Evolutionary conservation across 805 yeast genomes (phyloP), one percentile per base, ranked within the genome.

Genomic region (Yamadazyma sp.): DNA sequence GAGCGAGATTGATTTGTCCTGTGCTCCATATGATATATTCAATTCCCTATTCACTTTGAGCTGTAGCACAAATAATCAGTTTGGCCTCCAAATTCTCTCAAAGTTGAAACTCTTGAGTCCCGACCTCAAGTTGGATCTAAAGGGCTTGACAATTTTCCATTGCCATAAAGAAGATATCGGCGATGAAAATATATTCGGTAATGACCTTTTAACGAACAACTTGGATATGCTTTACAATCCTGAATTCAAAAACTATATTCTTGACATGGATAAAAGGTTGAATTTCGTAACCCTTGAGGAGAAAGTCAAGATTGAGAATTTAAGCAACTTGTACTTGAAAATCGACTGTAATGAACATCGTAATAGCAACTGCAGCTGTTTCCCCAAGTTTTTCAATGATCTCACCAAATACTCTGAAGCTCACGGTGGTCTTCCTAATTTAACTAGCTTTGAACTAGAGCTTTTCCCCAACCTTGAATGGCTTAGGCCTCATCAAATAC

Each of bases 401-500:
- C 51, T 62, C 5, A 38, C 61, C 2, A 15, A 30, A 6, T 60
- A 36, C 37, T 50, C 60, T 9, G 34, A 20, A 6, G 15, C 37
- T 2, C 37, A 61, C 41, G 41, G 40, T 20, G 67, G 67, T 1
- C 45, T 62, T 33, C 67, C 67, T 6, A 60, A 59, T 35, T 42
- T 64, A 26, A 35, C 21, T 4, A 50, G 53, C 32, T 55, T 63
- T 36, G 61, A 57, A 41, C 35, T 61, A 28, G 66, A 57, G 37
- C 47, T 57, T 21, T 57, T 50, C 38, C 67, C 65, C 12, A 58
- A 55, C 35, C 34, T 50, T 18, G 67, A 61, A 33, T 63, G 69
- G 69, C 41, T 59, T 28, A 42, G 65, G 16, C 67, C 70, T 5
- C 60, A 56, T 35, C 63, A 60, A 45, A 46, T 59, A 9, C 44